Base-by-base conservation (phyloP, 495 filamentous ascomycete species). In the Aspergillus olivimuriae region DNA sequence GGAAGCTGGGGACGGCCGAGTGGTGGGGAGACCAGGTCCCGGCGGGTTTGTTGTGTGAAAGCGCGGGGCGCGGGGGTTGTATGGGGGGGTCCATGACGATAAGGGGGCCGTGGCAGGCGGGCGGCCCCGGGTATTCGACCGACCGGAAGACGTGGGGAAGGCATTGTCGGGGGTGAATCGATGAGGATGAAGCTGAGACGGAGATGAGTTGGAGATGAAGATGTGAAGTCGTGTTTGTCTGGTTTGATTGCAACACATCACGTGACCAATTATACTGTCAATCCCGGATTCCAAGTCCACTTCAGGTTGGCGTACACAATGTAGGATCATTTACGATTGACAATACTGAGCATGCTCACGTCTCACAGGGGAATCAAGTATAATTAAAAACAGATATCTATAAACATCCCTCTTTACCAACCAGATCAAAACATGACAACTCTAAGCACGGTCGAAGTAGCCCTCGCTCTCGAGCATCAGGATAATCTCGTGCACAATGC, bases 401-500 rank as follows among this genome's bases (percentile, higher is more conserved):
- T 52, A 52, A 15, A 40, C 48, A 40, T 19, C 35, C 14, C 15
- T 30, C 23, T 14, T 19, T 33, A 42, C 8, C 20, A 4, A 21
- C 22, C 14, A 30, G 16, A 31, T 19, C 16, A 35, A 36, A 35
- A 23, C n/a, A 28, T 24, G 12, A 26, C 14, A 31, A 22, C 33
- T 44, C 39, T 67, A 61, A 43, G 51, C 42, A 39, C 61, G 61
- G 54, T 74, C 70, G 34, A 74, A 65, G 65, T 94, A 77, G n/a
- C 92, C 94, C 50, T 85, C 74, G 57, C 80, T 83, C 77, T 98
- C 92, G 38, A 98, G 69, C 71, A 96, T 69, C 51, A 98, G 74
- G 47, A 98, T 76, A 55, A 98, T 97, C 78, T 96, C 88, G 72
- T 98, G 92, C 42, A 98, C 92, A 41, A 89, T 89, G 47, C 83